A percentile compares a stretch with the other conserved stretches of the same genome.
These are phyloP conservation scores for Ustilago loliicola DNA, from an alignment of 1,284 basidiomycete genomes.

Conservation along the genomic window DNA sequence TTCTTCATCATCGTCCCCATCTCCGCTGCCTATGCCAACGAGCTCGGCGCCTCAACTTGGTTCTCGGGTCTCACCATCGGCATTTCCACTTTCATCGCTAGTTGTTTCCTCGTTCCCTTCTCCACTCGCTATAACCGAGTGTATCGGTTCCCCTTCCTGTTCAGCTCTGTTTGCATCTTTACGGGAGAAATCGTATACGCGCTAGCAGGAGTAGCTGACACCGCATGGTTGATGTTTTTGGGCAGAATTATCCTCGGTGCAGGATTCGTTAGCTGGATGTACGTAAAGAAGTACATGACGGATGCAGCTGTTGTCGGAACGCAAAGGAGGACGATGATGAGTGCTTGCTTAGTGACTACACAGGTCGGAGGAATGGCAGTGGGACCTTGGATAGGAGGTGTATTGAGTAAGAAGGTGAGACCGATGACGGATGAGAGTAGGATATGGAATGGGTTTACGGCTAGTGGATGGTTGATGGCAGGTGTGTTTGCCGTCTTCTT, in stretches of 20 bases:
- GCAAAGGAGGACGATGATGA: constrained; percentile 45
- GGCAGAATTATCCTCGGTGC: constrained; percentile 45
- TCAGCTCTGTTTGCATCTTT: constrained; percentile 43
- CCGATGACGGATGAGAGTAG: constrained; percentile 38
- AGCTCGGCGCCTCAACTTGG: constrained; percentile 51
- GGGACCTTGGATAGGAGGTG: constrained; percentile 46
- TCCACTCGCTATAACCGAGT: constrained; percentile 34
- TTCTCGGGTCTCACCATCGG: constrained; percentile 55
- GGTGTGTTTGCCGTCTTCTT: constrained; percentile 44
- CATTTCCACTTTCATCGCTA: constrained; percentile 40
- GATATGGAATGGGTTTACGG: constrained; percentile 53
- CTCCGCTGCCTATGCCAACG: constrained; percentile 45
- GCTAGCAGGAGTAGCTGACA: constrained; percentile 39
- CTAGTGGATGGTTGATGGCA: constrained; percentile 53
- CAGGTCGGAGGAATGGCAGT: constrained; percentile 56
- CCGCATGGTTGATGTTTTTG: constrained; percentile 51
- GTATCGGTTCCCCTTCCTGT: constrained; percentile 46
- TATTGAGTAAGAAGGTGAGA: constrained; percentile 37
- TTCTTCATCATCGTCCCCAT: constrained; percentile 61
- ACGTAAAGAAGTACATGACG: constrained; percentile 52
- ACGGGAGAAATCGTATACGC: constrained; percentile 47
- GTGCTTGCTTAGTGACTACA: constrained; percentile 51
- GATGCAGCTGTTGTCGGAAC: constrained; percentile 48
- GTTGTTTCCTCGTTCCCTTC: constrained; percentile 45
- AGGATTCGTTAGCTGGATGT: constrained; percentile 52